Percentiles rank a stretch among this genome's conserved stretches.
Conservation (phyloP, 2,329 filamentous ascomycete genomes). For the Trichoderma brevicompactum region DNA sequence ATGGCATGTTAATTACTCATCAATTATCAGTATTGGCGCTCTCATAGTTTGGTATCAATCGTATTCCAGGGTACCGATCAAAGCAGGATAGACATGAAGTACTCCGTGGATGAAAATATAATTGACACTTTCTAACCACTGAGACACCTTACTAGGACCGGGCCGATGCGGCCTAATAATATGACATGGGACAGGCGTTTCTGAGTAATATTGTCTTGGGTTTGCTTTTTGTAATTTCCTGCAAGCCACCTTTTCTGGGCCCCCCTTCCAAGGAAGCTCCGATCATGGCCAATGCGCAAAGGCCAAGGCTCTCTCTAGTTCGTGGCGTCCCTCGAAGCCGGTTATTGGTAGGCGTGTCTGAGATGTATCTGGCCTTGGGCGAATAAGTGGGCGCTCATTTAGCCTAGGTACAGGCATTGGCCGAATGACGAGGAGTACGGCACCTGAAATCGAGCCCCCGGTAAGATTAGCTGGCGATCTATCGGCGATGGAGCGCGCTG, state of each 20-base stretch:
- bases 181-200: not conserved
- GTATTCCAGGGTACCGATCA: too few relatives aligned
- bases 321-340: not conserved
- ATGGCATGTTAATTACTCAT: too few relatives aligned
- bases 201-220: slow-evolving; percentile 16
- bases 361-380: not conserved
- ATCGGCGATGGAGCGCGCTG: not conserved
- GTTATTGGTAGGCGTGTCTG: slow-evolving; percentile 11
- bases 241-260: not conserved
- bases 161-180: not conserved
- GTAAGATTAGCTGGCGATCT: not conserved
- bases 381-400: not conserved
- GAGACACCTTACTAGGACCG: not conserved
- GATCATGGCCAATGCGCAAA: not conserved
- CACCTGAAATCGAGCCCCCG: not conserved
- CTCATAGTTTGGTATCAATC: too few relatives aligned
- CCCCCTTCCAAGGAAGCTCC: not conserved
- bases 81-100: not conserved
- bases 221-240: not conserved
- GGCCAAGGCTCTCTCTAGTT: too few relatives aligned
- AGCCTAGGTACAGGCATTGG: not conserved
- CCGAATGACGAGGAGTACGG: not conserved
- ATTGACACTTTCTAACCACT: not conserved
- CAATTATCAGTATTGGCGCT: too few relatives aligned
- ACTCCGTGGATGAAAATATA: not conserved